Evolutionary conservation across 2,329 filamentous ascomycete genomes (phyloP).

Genomic region (Cryphonectria japonica): DNA sequence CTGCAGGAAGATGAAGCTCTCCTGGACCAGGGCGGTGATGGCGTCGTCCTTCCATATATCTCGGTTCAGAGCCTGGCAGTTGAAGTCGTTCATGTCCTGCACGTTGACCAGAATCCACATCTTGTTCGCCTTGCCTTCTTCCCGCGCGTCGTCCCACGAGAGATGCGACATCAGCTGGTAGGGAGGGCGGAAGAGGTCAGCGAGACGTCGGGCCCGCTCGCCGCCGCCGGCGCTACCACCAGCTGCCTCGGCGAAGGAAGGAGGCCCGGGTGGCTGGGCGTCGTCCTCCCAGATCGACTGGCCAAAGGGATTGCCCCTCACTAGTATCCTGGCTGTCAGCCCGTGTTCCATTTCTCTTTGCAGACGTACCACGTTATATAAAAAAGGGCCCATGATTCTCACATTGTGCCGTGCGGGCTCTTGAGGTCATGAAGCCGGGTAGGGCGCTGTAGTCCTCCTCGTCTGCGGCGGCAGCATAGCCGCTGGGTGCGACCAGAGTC

Average conservation of each 20-base stretch:
- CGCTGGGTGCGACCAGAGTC: conserved; percentile 76
- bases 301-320: conserved; percentile 42
- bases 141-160: conserved; percentile 82
- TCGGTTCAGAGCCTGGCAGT: conserved; percentile 90
- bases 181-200: conserved; percentile 90
- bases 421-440: conserved; percentile 60
- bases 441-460: conserved; percentile 64
- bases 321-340: conserved; percentile 20
- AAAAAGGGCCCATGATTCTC: not conserved
- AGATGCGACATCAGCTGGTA: conserved; percentile 84
- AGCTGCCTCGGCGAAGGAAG: conserved; percentile 23
- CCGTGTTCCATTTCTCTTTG: too few species aligned
- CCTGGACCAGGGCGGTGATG: conserved; percentile 78
- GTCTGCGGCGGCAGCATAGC: conserved; percentile 55
- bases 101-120: conserved; percentile 98
- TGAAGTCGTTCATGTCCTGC: conserved; percentile 90
- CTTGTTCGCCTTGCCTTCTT: conserved; percentile 82
- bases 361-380: not conserved
- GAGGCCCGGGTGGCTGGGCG: not conserved
- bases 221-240: conserved; percentile 27
- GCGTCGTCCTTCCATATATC: conserved; percentile 92
- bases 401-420: conserved; percentile 33
- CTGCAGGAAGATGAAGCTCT: conserved; percentile 96
- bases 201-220: conserved; percentile 72
- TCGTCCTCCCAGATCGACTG: conserved; percentile 46